Conservation (phyloP, 257 asterid genomes). For the Solanum appendiculatum region DNA sequence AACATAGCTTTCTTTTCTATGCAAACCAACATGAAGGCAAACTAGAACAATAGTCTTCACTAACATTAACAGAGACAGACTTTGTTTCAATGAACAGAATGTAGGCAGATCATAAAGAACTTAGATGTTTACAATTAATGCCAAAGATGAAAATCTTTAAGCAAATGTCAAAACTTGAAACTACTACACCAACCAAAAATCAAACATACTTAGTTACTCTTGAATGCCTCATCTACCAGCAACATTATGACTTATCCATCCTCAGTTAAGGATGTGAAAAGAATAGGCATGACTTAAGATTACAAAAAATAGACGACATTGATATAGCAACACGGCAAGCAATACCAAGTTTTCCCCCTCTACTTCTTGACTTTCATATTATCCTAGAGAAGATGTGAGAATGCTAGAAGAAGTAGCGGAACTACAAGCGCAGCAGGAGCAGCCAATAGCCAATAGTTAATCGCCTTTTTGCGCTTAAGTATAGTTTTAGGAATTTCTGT, state of each 20-base stretch:
- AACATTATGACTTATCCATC: conserved; percentile 24
- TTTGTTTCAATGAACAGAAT: background rate
- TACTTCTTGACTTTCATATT: background rate
- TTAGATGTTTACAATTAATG: background rate
- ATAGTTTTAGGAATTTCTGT: conserved; percentile 53
- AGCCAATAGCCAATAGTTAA: conserved; percentile 71
- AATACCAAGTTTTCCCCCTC: background rate
- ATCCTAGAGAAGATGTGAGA: conserved; percentile 30
- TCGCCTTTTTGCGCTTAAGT: conserved; percentile 72
- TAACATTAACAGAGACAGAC: background rate
- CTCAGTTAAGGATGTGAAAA: background rate
- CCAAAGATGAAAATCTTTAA: background rate
- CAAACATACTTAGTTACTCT: background rate
- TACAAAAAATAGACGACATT: background rate
- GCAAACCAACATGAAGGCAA: background rate
- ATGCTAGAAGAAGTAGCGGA: conserved; percentile 36
- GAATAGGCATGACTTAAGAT: background rate
- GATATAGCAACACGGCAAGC: conserved; percentile 8
- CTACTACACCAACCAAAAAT: background rate
- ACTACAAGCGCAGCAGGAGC: conserved; percentile 43
- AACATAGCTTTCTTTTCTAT: background rate
- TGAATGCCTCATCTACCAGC: conserved; percentile 6
- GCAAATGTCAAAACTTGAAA: conserved; percentile 3
- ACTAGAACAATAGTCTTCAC: background rate
- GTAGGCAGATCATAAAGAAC: background rate